Base-by-base conservation (phyloP, 768 basidiomycete species). In the Pholiota conissans region DNA sequence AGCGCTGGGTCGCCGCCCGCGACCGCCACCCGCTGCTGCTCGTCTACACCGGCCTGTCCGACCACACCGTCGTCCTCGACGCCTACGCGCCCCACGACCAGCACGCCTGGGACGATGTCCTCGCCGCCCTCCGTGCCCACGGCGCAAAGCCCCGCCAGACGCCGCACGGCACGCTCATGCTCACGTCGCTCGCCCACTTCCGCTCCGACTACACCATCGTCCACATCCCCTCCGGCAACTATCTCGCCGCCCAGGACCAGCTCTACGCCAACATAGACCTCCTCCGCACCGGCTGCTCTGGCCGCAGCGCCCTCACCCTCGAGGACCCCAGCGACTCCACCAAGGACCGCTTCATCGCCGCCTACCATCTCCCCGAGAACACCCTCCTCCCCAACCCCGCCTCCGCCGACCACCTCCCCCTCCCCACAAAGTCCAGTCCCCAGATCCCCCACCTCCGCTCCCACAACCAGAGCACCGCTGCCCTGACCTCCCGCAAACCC, bases 181-280 rank as follows among this genome's bases (percentile, higher is more conserved):
- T 85, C 55, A 94, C 92, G 26, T 93, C 91, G 10, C 82, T 94
- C 26, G 89, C 90, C 42, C 87, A 90, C 75, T 94, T 94, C 68
- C 89, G 89, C 55, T 92, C 91, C 1, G 91, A 93, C 76, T 90
- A 85, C 69, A 90, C 90, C 55, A 91, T 93, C 59, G 88, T 93
- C 29, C 86, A 83, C 58, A 84, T 94, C 52, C 90, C 90, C 0
- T 73, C 78, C 45, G 92, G 89, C 32, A 77, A 87, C 69, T 90
- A 86, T 71, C 77, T 82, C 18, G 78, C 80, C 35, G 77, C 79
- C 29, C 81, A 80, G 59, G 84, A 89, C 56, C 84, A 84, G 61
- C 81, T 94, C 28, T 91, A 89, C 70, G 79, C 86, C 50, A 94
- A 93, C 65, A 90, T 93, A 63, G 88, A 89, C 69, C 78, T 94